phyloP scores from a whole-genome alignment of 192 early-diverging fungal genomes.

The Piromyces finnis region DNA sequence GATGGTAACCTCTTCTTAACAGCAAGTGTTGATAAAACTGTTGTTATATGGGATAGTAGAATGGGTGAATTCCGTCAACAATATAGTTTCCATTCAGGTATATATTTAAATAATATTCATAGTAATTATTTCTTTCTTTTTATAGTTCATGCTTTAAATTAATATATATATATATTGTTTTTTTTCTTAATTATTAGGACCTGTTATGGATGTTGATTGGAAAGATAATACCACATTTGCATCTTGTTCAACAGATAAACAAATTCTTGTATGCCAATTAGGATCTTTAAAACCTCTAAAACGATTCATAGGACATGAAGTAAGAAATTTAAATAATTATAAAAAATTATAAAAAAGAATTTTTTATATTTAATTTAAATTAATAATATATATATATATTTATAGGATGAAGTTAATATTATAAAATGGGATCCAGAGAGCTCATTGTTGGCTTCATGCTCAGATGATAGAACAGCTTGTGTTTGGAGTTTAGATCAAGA shows the following conservation, averaged over 20 bases:
- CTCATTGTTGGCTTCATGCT: slow-evolving; percentile 51
- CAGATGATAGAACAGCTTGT: slow-evolving; percentile 58
- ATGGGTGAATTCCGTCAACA: slow-evolving; percentile 55
- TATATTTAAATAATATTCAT: too few relatives aligned
- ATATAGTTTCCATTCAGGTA: slow-evolving; percentile 46
- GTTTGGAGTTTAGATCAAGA: slow-evolving; percentile 51
- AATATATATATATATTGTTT: not conserved
- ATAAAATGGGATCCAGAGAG: slow-evolving; percentile 55
- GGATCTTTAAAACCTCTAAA: slow-evolving; percentile 46
- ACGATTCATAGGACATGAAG: slow-evolving; percentile 56
- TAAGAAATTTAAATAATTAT: slow-evolving; percentile 7
- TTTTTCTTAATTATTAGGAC: too few relatives aligned
- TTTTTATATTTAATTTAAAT: not conserved
- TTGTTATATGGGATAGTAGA: slow-evolving; percentile 67
- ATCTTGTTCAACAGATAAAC: slow-evolving; percentile 62
- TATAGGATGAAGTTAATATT: slow-evolving; percentile 51
- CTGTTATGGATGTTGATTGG: slow-evolving; percentile 83
- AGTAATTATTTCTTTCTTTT: too few relatives aligned
- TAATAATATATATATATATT: slow-evolving; percentile 1
- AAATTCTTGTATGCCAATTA: slow-evolving; percentile 63
- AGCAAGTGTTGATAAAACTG: slow-evolving; percentile 59
- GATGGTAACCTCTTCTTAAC: slow-evolving; percentile 52
- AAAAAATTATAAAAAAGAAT: not conserved
- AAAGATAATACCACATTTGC: slow-evolving; percentile 81
- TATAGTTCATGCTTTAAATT: too few relatives aligned